Percentiles rank a stretch among this genome's conserved stretches.
Evolutionary conservation across 2,329 filamentous ascomycete genomes (phyloP).

Genomic region (Venturia nashicola): DNA sequence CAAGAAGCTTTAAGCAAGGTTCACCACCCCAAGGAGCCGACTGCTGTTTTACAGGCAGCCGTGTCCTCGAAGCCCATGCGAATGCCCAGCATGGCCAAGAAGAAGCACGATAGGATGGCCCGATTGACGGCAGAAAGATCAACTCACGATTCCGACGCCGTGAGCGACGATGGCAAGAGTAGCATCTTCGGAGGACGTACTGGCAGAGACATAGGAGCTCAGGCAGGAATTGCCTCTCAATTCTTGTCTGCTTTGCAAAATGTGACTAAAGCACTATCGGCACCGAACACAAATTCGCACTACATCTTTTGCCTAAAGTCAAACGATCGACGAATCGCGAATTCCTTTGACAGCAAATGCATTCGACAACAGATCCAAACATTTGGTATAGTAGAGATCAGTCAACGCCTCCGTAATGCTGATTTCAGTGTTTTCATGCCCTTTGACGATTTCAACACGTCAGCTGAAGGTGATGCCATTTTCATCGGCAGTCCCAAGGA

Average conservation of each 20-base stretch:
- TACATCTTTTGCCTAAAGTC: conserved; percentile 97
- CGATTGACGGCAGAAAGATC: conserved; percentile 29
- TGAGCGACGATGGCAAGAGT: conserved; percentile 25
- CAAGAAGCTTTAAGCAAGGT: conserved; percentile 89
- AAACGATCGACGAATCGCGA: conserved; percentile 91
- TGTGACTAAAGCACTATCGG: conserved; percentile 74
- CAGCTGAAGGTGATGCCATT: conserved; percentile 59
- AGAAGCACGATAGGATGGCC: conserved; percentile 49
- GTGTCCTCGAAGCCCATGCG: conserved; percentile 92
- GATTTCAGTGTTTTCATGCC: conserved; percentile 95
- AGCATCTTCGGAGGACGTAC: conserved; percentile 22
- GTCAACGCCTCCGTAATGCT: conserved; percentile 78
- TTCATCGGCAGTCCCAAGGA: conserved; percentile 87
- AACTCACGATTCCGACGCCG: conserved; percentile 14
- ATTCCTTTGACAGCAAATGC: conserved; percentile 98
- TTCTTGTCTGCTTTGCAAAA: conserved; percentile 84
- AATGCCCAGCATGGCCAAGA: conserved; percentile 82
- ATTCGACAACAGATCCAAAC: conserved; percentile 90
- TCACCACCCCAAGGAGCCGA: conserved; percentile 81
- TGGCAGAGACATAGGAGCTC: conserved; percentile 30
- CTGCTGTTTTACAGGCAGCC: conserved; percentile 87
- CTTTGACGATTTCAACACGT: conserved; percentile 87
- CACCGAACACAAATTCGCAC: conserved; percentile 79
- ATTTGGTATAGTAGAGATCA: conserved; percentile 93
- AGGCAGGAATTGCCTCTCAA: conserved; percentile 84